Evolutionary conservation across 805 yeast species (phyloP).

Genomic region (Candida insectorum): DNA sequence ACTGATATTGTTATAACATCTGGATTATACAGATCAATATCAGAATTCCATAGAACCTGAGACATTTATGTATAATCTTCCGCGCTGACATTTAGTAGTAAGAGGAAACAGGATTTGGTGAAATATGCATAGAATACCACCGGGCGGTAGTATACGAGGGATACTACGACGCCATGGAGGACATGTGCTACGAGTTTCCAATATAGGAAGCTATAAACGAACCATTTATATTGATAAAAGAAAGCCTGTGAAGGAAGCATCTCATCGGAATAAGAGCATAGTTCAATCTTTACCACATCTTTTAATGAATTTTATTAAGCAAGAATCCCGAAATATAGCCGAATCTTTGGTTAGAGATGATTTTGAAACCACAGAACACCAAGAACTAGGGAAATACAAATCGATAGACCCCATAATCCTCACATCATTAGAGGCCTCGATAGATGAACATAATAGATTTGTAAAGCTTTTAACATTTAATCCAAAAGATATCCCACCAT

Average conservation of each 20-base stretch:
- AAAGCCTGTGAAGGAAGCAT: no score
- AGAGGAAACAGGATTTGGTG: no score
- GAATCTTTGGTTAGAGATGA: constrained; percentile 4
- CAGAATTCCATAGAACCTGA: constrained; percentile 44
- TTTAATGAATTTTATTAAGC: constrained; percentile 10
- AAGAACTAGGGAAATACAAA: neutral
- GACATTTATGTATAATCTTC: constrained; percentile 24
- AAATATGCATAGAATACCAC: no score
- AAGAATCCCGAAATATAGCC: constrained; percentile 8
- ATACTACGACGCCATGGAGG: no score
- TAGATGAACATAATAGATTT: constrained; percentile 29
- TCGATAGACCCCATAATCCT: constrained; percentile 12
- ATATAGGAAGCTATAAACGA: no score
- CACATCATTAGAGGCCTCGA: constrained; percentile 16
- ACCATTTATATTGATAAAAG: no score
- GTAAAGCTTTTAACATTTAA: constrained; percentile 26
- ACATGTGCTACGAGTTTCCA: no score
- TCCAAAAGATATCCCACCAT: constrained; percentile 30
- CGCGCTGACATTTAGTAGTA: constrained; percentile 3
- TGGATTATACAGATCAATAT: constrained; percentile 42
- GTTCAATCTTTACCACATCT: no score
- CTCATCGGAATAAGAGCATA: no score
- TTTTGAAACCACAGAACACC: neutral
- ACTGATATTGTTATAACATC: constrained; percentile 36
- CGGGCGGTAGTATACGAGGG: no score